These are phyloP conservation scores for Rhodotorula sphaerocarpa DNA, from an alignment of 768 basidiomycete species.

Conservation along the genomic window DNA sequence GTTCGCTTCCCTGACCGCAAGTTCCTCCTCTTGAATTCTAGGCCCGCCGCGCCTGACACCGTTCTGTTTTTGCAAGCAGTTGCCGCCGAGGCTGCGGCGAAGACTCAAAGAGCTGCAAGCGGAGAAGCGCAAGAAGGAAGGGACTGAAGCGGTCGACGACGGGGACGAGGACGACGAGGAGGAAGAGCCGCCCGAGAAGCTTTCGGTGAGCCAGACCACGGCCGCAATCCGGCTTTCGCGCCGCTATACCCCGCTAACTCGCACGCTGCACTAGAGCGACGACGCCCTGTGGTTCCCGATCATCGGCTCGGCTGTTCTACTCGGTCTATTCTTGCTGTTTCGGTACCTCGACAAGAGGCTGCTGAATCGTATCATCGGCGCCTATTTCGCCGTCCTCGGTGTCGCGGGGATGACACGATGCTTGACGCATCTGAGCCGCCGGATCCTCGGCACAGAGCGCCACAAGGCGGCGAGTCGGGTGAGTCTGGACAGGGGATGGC, in stretches of 20 bases:
- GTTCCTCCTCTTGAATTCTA: background rate
- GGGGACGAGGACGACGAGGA: slow-evolving; percentile 53
- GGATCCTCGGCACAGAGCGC: background rate
- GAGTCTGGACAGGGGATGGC: background rate
- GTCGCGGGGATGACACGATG: slow-evolving; percentile 58
- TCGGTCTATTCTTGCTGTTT: slow-evolving; percentile 39
- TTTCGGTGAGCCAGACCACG: background rate
- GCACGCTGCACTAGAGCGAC: slow-evolving; percentile 15
- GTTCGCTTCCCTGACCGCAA: background rate
- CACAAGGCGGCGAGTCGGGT: slow-evolving; percentile 45
- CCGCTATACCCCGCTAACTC: background rate
- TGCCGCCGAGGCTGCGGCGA: slow-evolving; percentile 22
- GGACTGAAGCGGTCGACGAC: slow-evolving; percentile 49
- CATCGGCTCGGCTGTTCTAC: slow-evolving; percentile 34
- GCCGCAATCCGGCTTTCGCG: background rate
- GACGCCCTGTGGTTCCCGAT: slow-evolving; percentile 40
- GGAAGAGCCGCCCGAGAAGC: slow-evolving; percentile 37
- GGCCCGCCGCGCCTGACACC: background rate
- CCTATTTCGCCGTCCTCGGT: slow-evolving; percentile 48
- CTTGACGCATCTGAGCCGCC: background rate
- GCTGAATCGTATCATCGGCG: slow-evolving; percentile 67
- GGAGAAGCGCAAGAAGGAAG: slow-evolving; percentile 33
- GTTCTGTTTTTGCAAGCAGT: slow-evolving; percentile 5
- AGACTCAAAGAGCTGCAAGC: slow-evolving; percentile 7
- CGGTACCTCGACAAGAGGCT: slow-evolving; percentile 50